phyloP scores from a whole-genome alignment of 1,284 basidiomycete species.

The Melanopsichium pennsylvanicum region DNA sequence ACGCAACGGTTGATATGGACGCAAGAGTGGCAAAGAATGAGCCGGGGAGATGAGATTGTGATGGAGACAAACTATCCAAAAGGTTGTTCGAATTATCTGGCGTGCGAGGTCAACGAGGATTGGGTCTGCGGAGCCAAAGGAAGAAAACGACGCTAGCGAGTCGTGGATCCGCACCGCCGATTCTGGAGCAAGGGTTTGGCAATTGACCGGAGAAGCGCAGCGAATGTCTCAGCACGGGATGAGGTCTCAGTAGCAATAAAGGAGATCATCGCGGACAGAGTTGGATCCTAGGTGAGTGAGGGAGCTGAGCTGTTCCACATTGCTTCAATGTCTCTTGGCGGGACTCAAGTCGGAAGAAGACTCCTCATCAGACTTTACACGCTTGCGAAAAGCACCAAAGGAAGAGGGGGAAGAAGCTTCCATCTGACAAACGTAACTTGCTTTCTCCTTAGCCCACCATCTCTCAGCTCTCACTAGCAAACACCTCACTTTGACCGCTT shows the following conservation, averaged over 20 bases:
- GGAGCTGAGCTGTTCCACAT: conserved; percentile 4
- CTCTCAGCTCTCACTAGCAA: conserved; percentile 45
- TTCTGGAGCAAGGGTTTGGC: neutral
- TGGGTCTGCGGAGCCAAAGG: too few species aligned
- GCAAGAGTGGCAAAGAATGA: conserved; percentile 10
- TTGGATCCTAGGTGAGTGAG: conserved; percentile 20
- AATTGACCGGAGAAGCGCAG: neutral
- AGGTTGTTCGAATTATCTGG: conserved; percentile 21
- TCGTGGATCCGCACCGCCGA: conserved; percentile 21
- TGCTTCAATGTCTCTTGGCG: neutral
- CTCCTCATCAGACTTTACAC: conserved; percentile 8
- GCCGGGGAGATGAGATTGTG: conserved; percentile 18
- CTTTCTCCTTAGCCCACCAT: conserved; percentile 35
- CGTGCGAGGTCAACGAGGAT: conserved; percentile 34
- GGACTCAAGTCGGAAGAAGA: neutral
- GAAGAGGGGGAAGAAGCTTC: neutral
- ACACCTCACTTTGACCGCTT: conserved; percentile 24
- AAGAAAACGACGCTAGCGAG: conserved; percentile 24
- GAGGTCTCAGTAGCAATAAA: conserved; percentile 2
- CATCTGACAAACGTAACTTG: conserved; percentile 31
- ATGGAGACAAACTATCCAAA: conserved; percentile 28
- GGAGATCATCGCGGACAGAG: conserved; percentile 4
- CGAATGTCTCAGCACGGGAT: conserved; percentile 8
- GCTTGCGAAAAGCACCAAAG: too few species aligned
- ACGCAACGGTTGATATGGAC: conserved; percentile 36